These are phyloP conservation scores for Pyrrhoderma lamaoense DNA, from an alignment of 1,284 basidiomycete genomes.

Conservation along the genomic window DNA sequence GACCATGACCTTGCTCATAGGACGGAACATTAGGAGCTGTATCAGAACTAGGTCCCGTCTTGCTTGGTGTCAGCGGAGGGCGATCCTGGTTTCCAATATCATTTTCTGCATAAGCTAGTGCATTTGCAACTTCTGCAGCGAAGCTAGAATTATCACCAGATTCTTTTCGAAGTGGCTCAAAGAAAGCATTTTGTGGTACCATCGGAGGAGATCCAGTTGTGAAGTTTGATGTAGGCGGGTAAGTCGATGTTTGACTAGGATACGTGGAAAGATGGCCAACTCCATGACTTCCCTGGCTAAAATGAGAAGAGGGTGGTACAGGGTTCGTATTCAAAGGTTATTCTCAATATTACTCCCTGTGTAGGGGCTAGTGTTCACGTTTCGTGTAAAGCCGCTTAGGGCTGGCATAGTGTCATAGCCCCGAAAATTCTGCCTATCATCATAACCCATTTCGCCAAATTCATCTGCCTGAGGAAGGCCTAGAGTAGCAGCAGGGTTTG, in stretches of 20 bases:
- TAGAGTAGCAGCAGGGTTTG: neutral
- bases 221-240: neutral
- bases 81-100: neutral
- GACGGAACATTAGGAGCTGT: neutral
- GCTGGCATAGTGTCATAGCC: constrained; percentile 17
- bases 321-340: neutral
- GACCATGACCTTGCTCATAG: neutral
- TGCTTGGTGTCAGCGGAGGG: neutral
- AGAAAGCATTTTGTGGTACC: neutral
- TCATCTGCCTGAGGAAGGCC: constrained; percentile 12
- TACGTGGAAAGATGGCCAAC: constrained; percentile 20
- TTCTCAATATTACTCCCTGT: constrained; percentile 1
- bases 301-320: neutral
- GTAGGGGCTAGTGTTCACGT: constrained; percentile 15
- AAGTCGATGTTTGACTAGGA: constrained; percentile 15
- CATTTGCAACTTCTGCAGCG: constrained; percentile 19
- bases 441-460: constrained; percentile 17
- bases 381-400: constrained; percentile 8
- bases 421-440: constrained; percentile 3
- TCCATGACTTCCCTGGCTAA: neutral
- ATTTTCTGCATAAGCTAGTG: constrained; percentile 10
- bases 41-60: neutral
- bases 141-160: constrained; percentile 13
- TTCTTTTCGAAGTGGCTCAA: constrained; percentile 7
- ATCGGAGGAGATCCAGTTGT: neutral